phyloP scores from a whole-genome alignment of 1,284 basidiomycete species.

The Marasmius tenuissimus region DNA sequence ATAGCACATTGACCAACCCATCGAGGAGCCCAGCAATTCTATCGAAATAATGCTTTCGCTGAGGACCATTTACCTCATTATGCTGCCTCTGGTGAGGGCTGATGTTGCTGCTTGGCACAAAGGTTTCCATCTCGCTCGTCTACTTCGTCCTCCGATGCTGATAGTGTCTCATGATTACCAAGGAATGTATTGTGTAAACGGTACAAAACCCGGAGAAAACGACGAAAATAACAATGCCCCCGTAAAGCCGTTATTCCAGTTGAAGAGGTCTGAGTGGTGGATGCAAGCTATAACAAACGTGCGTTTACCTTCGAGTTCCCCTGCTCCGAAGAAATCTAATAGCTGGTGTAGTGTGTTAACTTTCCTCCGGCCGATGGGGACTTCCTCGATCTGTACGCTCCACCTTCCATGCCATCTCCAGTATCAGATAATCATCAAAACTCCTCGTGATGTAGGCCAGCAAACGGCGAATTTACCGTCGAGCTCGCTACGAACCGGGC shows the following conservation, averaged over 20 bases:
- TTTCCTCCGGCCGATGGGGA: constrained; percentile 33
- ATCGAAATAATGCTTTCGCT: too few species aligned
- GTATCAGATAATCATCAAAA: neutral
- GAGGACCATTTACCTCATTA: too few species aligned
- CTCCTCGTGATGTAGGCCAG: constrained; percentile 8
- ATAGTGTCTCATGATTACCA: too few species aligned
- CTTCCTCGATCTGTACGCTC: constrained; percentile 30
- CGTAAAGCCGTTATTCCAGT: constrained; percentile 29
- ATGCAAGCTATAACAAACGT: constrained; percentile 31
- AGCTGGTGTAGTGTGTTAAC: constrained; percentile 27
- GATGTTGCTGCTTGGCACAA: too few species aligned
- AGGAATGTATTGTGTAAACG: constrained; percentile 14
- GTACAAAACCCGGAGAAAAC: constrained; percentile 17
- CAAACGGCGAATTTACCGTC: constrained; percentile 16
- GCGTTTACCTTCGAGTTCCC: neutral
- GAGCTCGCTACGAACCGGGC: constrained; percentile 17
- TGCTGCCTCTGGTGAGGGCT: too few species aligned
- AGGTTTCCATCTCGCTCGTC: too few species aligned
- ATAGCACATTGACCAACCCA: too few species aligned
- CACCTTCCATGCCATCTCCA: neutral
- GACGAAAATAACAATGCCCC: constrained; percentile 25
- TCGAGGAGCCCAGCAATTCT: too few species aligned
- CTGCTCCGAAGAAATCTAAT: neutral
- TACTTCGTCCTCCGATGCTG: too few species aligned
- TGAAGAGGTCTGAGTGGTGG: constrained; percentile 32